Evolutionary conservation across 306 rosid species (phyloP).

Genomic region (Mimosa pudica): DNA sequence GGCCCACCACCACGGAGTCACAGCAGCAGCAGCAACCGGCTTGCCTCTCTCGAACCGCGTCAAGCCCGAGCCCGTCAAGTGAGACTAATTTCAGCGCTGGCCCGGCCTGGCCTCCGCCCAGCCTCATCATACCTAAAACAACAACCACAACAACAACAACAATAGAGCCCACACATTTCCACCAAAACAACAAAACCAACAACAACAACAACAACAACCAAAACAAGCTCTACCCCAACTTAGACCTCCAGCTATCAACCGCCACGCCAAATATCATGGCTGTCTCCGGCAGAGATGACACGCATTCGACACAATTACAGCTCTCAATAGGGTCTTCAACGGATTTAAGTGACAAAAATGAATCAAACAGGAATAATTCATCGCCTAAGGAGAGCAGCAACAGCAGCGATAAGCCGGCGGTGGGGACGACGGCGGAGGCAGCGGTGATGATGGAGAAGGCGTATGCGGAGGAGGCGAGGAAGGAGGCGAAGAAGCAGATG

Average conservation of each 20-base stretch:
- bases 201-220: not conserved
- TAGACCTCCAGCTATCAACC: constrained; percentile 94
- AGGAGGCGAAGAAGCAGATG: constrained; percentile 74
- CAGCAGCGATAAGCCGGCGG: constrained; percentile 37
- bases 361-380: constrained; percentile 41
- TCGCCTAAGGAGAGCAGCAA: constrained; percentile 59
- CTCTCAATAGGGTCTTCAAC: constrained; percentile 87
- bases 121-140: constrained; percentile 42
- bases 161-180: constrained; percentile 41
- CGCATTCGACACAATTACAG: constrained; percentile 70
- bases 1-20: constrained; percentile 13
- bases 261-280: constrained; percentile 31
- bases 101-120: constrained; percentile 48
- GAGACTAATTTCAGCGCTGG: constrained; percentile 77
- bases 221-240: constrained; percentile 50
- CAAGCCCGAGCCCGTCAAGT: constrained; percentile 91
- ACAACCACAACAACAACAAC: constrained; percentile 23
- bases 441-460: constrained; percentile 61
- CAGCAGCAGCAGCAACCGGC: constrained; percentile 67
- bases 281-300: constrained; percentile 24
- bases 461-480: constrained; percentile 84
- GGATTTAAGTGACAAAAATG: constrained; percentile 50
- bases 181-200: constrained; percentile 35
- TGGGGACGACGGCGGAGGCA: not conserved
- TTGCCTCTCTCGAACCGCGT: constrained; percentile 91